Evolutionary conservation across 257 asterid species (phyloP), one percentile per base, ranked within the genome.

Genomic region (Coffea eugenioides): DNA sequence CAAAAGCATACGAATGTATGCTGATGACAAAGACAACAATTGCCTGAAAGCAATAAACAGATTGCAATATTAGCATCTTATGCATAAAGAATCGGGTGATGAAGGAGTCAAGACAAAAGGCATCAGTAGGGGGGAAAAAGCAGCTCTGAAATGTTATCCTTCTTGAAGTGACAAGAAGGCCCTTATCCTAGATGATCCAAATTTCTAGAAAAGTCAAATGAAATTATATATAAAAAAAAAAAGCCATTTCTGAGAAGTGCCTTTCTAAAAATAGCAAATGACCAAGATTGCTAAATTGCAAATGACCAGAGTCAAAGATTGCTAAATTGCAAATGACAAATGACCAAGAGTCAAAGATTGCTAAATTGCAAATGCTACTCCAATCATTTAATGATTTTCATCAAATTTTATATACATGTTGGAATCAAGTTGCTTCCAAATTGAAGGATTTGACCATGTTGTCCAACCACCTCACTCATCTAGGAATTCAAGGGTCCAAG

Each of bases 1-100:
- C 99, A 80, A 86, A 81, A 75, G 97, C 95, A 82, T 92, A 96
- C 39, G 97, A 78, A 80, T 94, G 97, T 79, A 92, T 91, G 82
- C 97, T 89, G 88, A 96, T 92, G 78, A 90, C 90, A 75, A 96
- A 93, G 79, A 92, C 98, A 73, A 96, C 95, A 85, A 92, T 94
- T n/a, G 99, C 99, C 99, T 96, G 96, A 52, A 75, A 62, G 34
- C 6, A 59, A 77, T 9, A 43, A 64, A 14, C 59, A 69, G 52
- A 74, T 11, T 76, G 75, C 52, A 41, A 16, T 18, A 74, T 27
- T 8, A 62, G 73, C 62, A 23, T 49, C n/a, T 62, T 21, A 3
- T 16, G 3, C 8, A 67, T 36, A 7, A 5, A 31, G 15, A 66
- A 46, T 48, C 52, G 18, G 3, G 45, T 59, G 61, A 15, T 7